phyloP scores from a whole-genome alignment of 2,329 filamentous ascomycete genomes.

The Aspergillus sergii region DNA sequence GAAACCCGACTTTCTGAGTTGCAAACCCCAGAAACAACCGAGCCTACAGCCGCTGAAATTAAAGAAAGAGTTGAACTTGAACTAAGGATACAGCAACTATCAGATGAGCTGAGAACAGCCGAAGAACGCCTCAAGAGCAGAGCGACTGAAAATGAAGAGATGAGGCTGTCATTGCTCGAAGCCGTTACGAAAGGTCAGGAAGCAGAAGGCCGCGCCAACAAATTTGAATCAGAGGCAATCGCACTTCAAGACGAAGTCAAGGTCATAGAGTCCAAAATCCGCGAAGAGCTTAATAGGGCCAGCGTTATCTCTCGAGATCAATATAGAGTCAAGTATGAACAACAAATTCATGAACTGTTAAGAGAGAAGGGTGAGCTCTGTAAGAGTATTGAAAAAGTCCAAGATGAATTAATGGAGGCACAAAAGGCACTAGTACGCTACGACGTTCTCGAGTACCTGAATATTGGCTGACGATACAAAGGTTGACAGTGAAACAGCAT shows the following conservation, averaged over 20 bases:
- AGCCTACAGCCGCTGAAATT: constrained; percentile 25
- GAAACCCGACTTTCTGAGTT: constrained; percentile 21
- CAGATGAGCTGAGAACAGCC: constrained; percentile 18
- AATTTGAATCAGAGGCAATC: constrained; percentile 26
- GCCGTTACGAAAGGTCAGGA: constrained; percentile 17
- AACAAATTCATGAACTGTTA: constrained; percentile 28
- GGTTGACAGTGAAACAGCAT: constrained; percentile 20
- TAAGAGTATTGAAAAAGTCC: constrained; percentile 17
- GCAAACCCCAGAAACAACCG: constrained; percentile 22
- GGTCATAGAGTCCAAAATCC: constrained; percentile 27
- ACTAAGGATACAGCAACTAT: constrained; percentile 26
- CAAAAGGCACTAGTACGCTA: constrained; percentile 30
- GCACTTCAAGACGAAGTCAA: constrained; percentile 24
- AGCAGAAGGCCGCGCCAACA: constrained; percentile 18
- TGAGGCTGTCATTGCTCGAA: constrained; percentile 25
- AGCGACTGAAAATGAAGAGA: constrained; percentile 20
- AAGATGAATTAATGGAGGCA: constrained; percentile 22
- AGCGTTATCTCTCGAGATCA: constrained; percentile 30
- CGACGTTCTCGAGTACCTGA: neutral
- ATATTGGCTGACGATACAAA: constrained; percentile 20
- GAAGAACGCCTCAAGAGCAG: constrained; percentile 22
- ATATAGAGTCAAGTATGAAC: constrained; percentile 32
- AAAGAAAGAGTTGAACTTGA: constrained; percentile 30
- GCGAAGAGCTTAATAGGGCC: constrained; percentile 36
- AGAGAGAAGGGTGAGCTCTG: constrained; percentile 30